phyloP scores from a whole-genome alignment of 805 yeast species.

The Cyberlindnera maritima region DNA sequence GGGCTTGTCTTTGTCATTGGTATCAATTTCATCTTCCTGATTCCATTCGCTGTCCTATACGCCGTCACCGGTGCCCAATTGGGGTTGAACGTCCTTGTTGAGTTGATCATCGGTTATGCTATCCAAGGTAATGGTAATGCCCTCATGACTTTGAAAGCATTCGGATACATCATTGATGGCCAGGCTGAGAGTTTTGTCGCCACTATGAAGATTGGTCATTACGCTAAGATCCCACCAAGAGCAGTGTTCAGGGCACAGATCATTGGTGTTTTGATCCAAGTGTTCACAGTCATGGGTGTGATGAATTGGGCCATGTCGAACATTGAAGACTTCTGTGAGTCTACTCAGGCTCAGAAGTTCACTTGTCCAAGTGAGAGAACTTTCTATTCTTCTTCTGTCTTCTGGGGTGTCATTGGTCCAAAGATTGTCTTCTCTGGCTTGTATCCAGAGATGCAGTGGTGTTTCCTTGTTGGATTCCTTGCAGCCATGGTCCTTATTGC shows the following conservation, averaged over 20 bases:
- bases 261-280: conserved; percentile 31
- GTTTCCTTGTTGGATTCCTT: conserved; percentile 56
- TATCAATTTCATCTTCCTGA: conserved; percentile 46
- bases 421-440: conserved; percentile 51
- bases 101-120: conserved; percentile 55
- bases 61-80: conserved; percentile 47
- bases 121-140: conserved; percentile 50
- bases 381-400: conserved; percentile 39
- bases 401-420: conserved; percentile 57
- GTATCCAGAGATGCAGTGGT: conserved; percentile 62
- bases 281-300: conserved; percentile 31
- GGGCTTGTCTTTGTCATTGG: conserved; percentile 51
- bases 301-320: conserved; percentile 35
- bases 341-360: conserved; percentile 37
- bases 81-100: conserved; percentile 51
- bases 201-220: conserved; percentile 42
- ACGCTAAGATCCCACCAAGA: conserved; percentile 56
- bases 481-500: conserved; percentile 31
- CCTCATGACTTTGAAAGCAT: conserved; percentile 47
- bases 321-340: conserved; percentile 33
- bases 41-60: conserved; percentile 48
- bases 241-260: conserved; percentile 50
- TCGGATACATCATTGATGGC: conserved; percentile 57
- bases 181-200: conserved; percentile 62
- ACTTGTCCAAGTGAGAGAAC: conserved; percentile 39